Conservation (phyloP, 208 protist species). For the Wallacemonas sp. region DNA sequence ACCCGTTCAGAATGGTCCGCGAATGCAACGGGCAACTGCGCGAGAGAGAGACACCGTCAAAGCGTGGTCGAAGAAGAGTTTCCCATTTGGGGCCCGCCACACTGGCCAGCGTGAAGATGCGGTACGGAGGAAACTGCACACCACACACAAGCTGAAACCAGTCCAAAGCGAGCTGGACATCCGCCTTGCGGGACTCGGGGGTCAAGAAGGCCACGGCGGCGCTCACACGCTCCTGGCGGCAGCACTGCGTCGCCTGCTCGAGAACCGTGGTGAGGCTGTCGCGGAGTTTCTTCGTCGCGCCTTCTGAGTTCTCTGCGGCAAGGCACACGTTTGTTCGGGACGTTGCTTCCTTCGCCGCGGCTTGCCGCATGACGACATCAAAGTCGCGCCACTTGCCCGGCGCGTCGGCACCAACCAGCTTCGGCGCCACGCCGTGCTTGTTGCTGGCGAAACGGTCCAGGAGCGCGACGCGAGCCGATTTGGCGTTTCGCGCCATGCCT, state of each 20-base stretch:
- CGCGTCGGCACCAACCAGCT: not conserved
- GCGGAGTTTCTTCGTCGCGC: too few relatives aligned
- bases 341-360: not conserved
- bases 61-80: not conserved
- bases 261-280: constrained; percentile 9
- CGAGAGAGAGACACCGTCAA: not conserved
- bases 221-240: not conserved
- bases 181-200: constrained; percentile 3
- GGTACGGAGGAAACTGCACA: constrained; percentile 22
- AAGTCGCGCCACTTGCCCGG: not conserved
- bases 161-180: constrained; percentile 18
- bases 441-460: not conserved
- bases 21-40: not conserved
- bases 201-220: constrained; percentile 32
- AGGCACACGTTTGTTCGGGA: constrained; percentile 7
- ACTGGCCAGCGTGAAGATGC: constrained; percentile 19
- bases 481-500: not conserved
- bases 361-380: not conserved
- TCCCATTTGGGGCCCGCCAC: constrained; percentile 20
- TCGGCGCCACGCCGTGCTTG: constrained; percentile 5
- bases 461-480: not conserved
- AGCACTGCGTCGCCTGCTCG: constrained; percentile 15
- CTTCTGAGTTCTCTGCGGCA: too few relatives aligned
- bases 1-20: not conserved
- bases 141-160: constrained; percentile 16